These are phyloP conservation scores for Malassezia sympodialis DNA, from an alignment of 1,284 basidiomycete species.

Conservation along the genomic window DNA sequence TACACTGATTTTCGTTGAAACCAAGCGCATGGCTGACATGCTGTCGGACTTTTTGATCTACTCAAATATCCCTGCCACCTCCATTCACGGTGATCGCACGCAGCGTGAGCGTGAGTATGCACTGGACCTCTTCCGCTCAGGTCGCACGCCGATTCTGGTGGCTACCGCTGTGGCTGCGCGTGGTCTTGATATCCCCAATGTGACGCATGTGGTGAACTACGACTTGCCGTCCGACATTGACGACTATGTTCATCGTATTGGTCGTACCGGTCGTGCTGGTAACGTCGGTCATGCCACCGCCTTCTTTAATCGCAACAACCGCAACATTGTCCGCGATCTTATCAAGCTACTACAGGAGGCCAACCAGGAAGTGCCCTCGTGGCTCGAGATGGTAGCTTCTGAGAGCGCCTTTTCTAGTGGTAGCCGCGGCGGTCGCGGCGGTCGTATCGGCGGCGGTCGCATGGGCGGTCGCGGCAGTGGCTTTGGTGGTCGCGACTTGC, in stretches of 20 bases:
- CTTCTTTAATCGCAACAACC: constrained; percentile 52
- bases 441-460: constrained; percentile 53
- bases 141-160: constrained; percentile 88
- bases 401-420: constrained; percentile 63
- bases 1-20: constrained; percentile 96
- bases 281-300: constrained; percentile 82
- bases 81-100: constrained; percentile 94
- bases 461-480: constrained; percentile 34
- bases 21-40: constrained; percentile 98
- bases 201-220: constrained; percentile 97
- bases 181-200: constrained; percentile 98
- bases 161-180: constrained; percentile 97
- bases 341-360: constrained; percentile 89
- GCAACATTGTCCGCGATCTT: constrained; percentile 75
- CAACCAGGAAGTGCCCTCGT: constrained; percentile 87
- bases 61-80: constrained; percentile 74
- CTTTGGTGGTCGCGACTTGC: constrained; percentile 42
- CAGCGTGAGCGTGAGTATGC: constrained; percentile 96
- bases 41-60: constrained; percentile 87
- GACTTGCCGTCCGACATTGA: constrained; percentile 98
- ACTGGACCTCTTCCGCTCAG: constrained; percentile 85
- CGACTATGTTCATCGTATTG: constrained; percentile 54
- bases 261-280: constrained; percentile 97
- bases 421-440: constrained; percentile 55
- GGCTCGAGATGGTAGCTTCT: constrained; percentile 76